Conservation (phyloP, 192 early-diverging fungal species). For the Chytriomyces hyalinus region DNA sequence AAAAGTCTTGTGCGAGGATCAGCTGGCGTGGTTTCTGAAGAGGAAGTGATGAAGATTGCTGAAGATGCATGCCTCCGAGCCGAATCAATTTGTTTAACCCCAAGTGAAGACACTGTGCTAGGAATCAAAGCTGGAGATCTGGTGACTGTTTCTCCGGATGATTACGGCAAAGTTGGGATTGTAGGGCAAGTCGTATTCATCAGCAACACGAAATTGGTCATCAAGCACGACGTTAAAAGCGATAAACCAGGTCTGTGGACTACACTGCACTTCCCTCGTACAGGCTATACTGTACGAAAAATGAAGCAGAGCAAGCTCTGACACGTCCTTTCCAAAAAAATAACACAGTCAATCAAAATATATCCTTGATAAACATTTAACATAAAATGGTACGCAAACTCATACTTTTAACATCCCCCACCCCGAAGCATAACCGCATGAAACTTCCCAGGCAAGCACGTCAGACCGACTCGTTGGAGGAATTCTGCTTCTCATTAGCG, state of each 20-base stretch:
- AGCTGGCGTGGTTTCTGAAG: no score
- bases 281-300: background rate
- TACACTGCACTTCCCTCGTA: background rate
- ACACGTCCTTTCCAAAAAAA: no score
- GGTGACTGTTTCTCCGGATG: slow-evolving; percentile 43
- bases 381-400: no score
- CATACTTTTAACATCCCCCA: no score
- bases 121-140: background rate
- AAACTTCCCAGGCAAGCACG: slow-evolving; percentile 19
- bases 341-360: no score
- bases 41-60: no score
- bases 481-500: slow-evolving; percentile 68
- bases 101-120: background rate
- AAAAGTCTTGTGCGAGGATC: background rate
- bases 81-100: no score
- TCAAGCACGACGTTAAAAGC: background rate
- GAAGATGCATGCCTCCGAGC: no score
- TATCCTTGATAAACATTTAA: no score
- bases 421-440: no score
- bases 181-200: background rate
- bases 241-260: background rate
- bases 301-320: no score
- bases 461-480: slow-evolving; percentile 84
- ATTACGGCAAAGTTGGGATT: slow-evolving; percentile 45
- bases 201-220: background rate